Conservation (phyloP, 768 basidiomycete species). For the Xanthoconium purpureum region DNA sequence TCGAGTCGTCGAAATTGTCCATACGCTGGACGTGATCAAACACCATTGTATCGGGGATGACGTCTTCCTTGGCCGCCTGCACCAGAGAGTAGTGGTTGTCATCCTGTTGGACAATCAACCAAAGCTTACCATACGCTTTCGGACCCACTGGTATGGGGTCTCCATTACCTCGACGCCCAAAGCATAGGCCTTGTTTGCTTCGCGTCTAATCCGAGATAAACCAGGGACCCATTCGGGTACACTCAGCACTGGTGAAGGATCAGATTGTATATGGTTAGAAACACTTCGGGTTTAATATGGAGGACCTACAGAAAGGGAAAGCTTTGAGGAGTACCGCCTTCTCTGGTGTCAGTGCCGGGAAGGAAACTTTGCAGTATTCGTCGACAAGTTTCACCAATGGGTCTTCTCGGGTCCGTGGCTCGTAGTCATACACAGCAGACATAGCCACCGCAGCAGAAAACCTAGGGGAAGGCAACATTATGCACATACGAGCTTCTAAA, state of each 20-base stretch:
- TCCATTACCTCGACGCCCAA: not conserved
- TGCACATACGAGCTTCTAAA: not conserved
- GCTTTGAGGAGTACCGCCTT: no score
- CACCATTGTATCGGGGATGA: no score
- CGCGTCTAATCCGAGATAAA: not conserved
- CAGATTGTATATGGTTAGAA: not conserved
- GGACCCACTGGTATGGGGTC: not conserved
- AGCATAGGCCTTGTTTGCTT: not conserved
- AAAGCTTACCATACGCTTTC: not conserved
- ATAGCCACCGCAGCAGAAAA: constrained; percentile 31
- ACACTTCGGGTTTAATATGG: not conserved
- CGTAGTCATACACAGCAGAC: not conserved
- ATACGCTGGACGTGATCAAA: no score
- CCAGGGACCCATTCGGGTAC: not conserved
- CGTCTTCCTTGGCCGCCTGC: no score
- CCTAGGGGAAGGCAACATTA: constrained; percentile 10
- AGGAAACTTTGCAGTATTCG: not conserved
- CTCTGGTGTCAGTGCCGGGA: no score
- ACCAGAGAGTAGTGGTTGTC: not conserved
- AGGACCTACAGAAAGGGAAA: not conserved
- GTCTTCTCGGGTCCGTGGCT: not conserved
- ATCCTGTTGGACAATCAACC: not conserved
- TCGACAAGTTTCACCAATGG: not conserved
- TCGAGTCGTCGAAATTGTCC: no score
- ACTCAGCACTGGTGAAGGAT: not conserved